Evolutionary conservation across 192 early-diverging fungal species (phyloP).

Genomic region (Coemansia javaensis): DNA sequence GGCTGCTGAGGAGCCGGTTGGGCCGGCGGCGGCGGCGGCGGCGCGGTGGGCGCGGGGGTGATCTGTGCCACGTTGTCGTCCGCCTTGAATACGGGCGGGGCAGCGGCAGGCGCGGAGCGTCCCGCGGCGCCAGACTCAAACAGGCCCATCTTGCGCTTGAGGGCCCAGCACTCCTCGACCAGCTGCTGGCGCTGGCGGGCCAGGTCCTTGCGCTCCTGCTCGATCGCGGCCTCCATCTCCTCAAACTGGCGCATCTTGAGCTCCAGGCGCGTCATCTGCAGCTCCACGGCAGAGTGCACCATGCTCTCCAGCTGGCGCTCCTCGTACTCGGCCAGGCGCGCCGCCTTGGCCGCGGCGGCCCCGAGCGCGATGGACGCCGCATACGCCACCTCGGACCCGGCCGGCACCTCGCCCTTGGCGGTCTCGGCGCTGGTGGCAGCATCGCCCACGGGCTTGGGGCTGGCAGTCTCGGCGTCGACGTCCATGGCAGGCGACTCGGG

Average conservation of each 20-base stretch:
- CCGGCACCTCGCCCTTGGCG: conserved; percentile 5
- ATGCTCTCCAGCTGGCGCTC: conserved; percentile 81
- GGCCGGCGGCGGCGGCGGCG: no score
- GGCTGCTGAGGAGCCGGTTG: no score
- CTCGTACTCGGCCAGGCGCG: conserved; percentile 73
- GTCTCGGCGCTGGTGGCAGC: not conserved
- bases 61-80: conserved; percentile 32
- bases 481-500: conserved; percentile 2
- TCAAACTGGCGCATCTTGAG: conserved; percentile 93
- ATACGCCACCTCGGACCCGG: conserved; percentile 60
- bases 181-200: conserved; percentile 52
- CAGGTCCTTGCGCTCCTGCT: conserved; percentile 80
- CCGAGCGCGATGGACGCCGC: conserved; percentile 85
- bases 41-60: conserved; percentile 24
- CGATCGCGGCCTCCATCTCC: conserved; percentile 82
- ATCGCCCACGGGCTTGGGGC: not conserved
- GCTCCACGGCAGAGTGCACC: conserved; percentile 76
- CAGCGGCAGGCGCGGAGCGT: conserved; percentile 13
- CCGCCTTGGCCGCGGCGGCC: conserved; percentile 87
- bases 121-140: conserved; percentile 38
- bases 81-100: conserved; percentile 22
- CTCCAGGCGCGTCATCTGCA: conserved; percentile 85
- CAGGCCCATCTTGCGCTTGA: conserved; percentile 47
- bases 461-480: conserved; percentile 16
- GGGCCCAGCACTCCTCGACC: conserved; percentile 46